phyloP scores from a whole-genome alignment of 108 stramenopile species.

The Ochromonas danica region DNA sequence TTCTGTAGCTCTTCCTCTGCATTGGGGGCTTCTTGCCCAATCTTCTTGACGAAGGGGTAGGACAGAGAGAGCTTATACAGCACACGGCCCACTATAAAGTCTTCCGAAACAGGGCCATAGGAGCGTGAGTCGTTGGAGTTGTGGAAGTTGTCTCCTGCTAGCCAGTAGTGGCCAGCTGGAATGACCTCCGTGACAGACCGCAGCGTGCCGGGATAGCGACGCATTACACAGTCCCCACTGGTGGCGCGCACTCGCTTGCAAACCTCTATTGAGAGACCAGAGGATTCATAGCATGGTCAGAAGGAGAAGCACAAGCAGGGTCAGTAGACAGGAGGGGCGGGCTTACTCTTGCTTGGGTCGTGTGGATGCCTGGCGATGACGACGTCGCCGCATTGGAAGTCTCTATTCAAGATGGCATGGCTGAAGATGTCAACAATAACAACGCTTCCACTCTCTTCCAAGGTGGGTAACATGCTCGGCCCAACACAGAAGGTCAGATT shows the following conservation, averaged over 20 bases:
- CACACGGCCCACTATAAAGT: not conserved
- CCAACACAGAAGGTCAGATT: not conserved
- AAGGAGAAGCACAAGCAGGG: not conserved
- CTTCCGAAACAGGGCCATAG: constrained; percentile 15
- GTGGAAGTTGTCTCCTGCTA: not conserved
- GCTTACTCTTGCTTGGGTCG: not conserved
- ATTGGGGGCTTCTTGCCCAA: not conserved
- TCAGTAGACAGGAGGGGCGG: not conserved
- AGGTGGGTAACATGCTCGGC: not conserved
- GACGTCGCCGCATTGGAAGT: not conserved
- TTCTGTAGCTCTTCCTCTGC: not conserved
- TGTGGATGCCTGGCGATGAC: not conserved
- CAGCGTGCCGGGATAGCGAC: not conserved
- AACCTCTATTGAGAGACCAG: not conserved
- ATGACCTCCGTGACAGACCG: not conserved
- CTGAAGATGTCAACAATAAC: not conserved
- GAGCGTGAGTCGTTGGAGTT: constrained; percentile 10
- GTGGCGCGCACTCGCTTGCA: not conserved
- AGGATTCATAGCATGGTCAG: not conserved
- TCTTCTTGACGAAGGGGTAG: not conserved
- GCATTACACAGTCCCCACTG: not conserved
- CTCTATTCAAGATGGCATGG: not conserved
- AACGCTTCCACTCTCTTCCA: not conserved
- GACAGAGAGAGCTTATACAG: not conserved
- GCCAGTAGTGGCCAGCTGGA: not conserved